Evolutionary conservation across 129 eudicot species (phyloP).

Genomic region (Glebionis coronaria): DNA sequence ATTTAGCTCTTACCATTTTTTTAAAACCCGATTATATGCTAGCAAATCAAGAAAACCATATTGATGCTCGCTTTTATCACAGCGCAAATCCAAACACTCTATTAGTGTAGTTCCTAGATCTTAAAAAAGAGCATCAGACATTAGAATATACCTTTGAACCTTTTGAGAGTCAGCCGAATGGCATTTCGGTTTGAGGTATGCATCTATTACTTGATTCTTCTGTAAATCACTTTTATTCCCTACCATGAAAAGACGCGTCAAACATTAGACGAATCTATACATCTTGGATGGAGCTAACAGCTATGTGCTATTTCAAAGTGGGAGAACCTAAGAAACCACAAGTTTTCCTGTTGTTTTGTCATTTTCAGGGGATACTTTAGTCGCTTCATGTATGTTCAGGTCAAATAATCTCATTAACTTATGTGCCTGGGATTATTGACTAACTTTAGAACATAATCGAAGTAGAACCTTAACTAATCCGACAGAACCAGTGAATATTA

Average conservation of each 20-base stretch:
- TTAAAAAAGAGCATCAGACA: not conserved
- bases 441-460: not conserved
- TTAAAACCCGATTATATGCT: not conserved
- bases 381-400: not conserved
- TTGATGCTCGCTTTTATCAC: not conserved
- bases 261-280: slow-evolving; percentile 8
- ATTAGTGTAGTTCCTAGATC: not conserved
- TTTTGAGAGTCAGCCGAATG: slow-evolving; percentile 76
- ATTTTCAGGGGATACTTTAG: not conserved
- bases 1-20: not conserved
- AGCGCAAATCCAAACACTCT: not conserved
- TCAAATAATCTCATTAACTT: not conserved
- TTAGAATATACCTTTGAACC: slow-evolving; percentile 55
- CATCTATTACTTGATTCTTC: slow-evolving; percentile 58
- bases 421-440: slow-evolving; percentile 6
- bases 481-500: slow-evolving; percentile 14
- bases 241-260: slow-evolving; percentile 26
- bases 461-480: slow-evolving; percentile 1
- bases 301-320: not conserved
- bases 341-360: not conserved
- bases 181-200: slow-evolving; percentile 86
- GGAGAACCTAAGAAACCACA: not conserved
- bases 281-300: not conserved
- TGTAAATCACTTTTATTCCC: slow-evolving; percentile 34
- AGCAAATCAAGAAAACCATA: not conserved